These are phyloP conservation scores for Botrytis tulipae DNA, from an alignment of 2,329 filamentous ascomycete genomes.

Conservation along the genomic window DNA sequence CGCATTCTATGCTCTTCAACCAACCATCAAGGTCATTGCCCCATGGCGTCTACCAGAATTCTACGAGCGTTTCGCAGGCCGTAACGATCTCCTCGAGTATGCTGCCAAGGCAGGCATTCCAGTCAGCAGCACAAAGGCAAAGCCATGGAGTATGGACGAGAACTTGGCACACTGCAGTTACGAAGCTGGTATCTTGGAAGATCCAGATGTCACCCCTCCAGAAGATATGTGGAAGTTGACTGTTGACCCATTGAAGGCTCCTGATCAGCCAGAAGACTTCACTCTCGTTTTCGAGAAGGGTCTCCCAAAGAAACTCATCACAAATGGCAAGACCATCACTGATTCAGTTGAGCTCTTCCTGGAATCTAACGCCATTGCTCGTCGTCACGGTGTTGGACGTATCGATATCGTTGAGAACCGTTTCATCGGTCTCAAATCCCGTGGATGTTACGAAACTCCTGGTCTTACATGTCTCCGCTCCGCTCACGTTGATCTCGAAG, in stretches of 20 bases:
- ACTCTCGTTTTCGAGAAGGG: conserved; percentile 72
- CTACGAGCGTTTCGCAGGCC: conserved; percentile 68
- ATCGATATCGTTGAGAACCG: conserved; percentile 84
- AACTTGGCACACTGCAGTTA: conserved; percentile 77
- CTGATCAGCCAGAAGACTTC: conserved; percentile 69
- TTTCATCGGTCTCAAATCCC: conserved; percentile 75
- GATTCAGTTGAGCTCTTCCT: conserved; percentile 72
- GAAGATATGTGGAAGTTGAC: conserved; percentile 80
- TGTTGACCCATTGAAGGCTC: conserved; percentile 65
- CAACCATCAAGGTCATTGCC: conserved; percentile 69
- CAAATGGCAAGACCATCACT: conserved; percentile 60
- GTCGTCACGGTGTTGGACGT: conserved; percentile 71
- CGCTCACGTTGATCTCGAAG: conserved; percentile 56
- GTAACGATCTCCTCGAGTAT: conserved; percentile 71
- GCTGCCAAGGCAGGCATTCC: conserved; percentile 66
- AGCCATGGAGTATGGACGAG: conserved; percentile 67
- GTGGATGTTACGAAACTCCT: conserved; percentile 71
- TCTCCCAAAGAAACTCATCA: conserved; percentile 64
- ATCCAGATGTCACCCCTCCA: conserved; percentile 62
- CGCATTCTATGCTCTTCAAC: conserved; percentile 60
- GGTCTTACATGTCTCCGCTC: conserved; percentile 38
- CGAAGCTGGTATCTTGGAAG: conserved; percentile 74
- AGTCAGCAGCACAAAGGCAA: conserved; percentile 69
- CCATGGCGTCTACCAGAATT: conserved; percentile 71
- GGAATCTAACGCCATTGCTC: conserved; percentile 68